phyloP scores from a whole-genome alignment of 176 grass and related monocot genomes.

The Oryza punctata region DNA sequence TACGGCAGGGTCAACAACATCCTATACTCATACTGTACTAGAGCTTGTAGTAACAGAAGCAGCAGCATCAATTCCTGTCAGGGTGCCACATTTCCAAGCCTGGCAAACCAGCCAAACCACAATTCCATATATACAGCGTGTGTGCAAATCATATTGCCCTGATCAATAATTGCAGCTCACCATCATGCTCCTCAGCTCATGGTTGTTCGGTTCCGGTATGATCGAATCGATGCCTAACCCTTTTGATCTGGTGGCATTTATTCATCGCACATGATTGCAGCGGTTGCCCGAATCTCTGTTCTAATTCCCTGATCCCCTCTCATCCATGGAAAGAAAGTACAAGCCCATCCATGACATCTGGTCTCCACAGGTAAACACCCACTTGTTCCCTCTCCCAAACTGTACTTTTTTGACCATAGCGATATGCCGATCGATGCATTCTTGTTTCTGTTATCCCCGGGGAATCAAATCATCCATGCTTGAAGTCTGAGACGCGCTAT shows the following conservation, averaged over 20 bases:
- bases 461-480: constrained; percentile 21
- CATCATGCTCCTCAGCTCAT: constrained; percentile 19
- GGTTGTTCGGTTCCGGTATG: constrained; percentile 29
- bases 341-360: not conserved
- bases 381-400: not conserved
- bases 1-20: not conserved
- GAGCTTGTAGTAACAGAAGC: constrained; percentile 14
- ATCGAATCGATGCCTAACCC: constrained; percentile 32
- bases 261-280: constrained; percentile 51
- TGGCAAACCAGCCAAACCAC: constrained; percentile 26
- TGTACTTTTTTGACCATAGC: constrained; percentile 19
- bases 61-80: constrained; percentile 23
- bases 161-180: constrained; percentile 45
- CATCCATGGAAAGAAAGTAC: constrained; percentile 40
- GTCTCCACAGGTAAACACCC: constrained; percentile 22
- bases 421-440: not conserved
- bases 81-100: constrained; percentile 5
- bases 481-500: not conserved
- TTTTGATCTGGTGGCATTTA: constrained; percentile 26
- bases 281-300: not conserved
- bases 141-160: constrained; percentile 36
- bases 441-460: not conserved
- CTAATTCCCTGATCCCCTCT: constrained; percentile 8
- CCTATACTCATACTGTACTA: not conserved
- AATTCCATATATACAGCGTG: constrained; percentile 14